Conservation (phyloP, 1,284 basidiomycete species). For the Thecaphora thlaspeos region DNA sequence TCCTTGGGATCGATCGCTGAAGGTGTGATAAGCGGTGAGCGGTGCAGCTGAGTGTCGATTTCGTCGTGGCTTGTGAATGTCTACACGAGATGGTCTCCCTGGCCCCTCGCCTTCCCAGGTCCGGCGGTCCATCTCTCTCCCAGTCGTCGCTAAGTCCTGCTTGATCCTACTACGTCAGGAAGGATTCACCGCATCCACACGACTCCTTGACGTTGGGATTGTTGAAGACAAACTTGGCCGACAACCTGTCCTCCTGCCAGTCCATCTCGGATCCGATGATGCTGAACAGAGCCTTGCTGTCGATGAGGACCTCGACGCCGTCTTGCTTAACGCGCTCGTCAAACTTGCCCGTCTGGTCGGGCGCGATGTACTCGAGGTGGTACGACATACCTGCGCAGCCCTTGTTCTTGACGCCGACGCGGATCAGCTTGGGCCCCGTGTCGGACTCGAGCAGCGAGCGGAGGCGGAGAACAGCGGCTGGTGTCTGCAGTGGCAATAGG, state of each 20-base stretch:
- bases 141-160: too few relatives aligned
- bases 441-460: slow-evolving; percentile 69
- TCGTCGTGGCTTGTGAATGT: too few relatives aligned
- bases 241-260: slow-evolving; percentile 72
- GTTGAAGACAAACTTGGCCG: slow-evolving; percentile 84
- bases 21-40: too few relatives aligned
- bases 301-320: slow-evolving; percentile 82
- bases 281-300: slow-evolving; percentile 94
- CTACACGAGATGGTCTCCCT: too few relatives aligned
- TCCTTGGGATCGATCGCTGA: too few relatives aligned
- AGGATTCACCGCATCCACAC: slow-evolving; percentile 86
- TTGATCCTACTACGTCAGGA: slow-evolving; percentile 59
- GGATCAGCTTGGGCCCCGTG: slow-evolving; percentile 79
- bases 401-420: slow-evolving; percentile 94
- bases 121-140: too few relatives aligned
- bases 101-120: too few relatives aligned
- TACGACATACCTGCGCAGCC: slow-evolving; percentile 99
- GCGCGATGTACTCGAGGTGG: slow-evolving; percentile 85
- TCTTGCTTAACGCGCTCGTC: slow-evolving; percentile 85
- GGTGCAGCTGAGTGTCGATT: too few relatives aligned
- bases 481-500: slow-evolving; percentile 59
- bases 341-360: slow-evolving; percentile 72
- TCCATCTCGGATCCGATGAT: slow-evolving; percentile 99
- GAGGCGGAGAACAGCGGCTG: slow-evolving; percentile 67
- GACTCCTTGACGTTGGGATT: slow-evolving; percentile 73